Conservation (phyloP, 495 filamentous ascomycete genomes). For the Lindgomyces ingoldianus region DNA sequence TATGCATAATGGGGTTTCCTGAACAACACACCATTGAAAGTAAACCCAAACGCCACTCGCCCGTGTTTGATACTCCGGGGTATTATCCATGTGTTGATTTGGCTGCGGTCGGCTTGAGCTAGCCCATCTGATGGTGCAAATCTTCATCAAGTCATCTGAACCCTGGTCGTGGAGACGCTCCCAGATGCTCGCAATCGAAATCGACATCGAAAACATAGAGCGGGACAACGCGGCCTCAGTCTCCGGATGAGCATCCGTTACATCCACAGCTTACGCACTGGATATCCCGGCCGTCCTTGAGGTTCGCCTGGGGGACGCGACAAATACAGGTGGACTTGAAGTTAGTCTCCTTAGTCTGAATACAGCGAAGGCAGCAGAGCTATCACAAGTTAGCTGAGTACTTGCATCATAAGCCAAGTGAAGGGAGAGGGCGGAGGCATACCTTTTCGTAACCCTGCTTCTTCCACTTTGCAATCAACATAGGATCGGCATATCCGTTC, state of each 20-base stretch:
- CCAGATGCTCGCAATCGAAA: too few species aligned
- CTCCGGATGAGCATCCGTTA: slow-evolving; percentile 82
- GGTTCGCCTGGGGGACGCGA: slow-evolving; percentile 85
- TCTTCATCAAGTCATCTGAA: too few species aligned
- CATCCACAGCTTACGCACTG: slow-evolving; percentile 98
- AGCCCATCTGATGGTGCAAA: too few species aligned
- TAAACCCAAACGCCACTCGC: too few species aligned
- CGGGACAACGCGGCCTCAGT: slow-evolving; percentile 57
- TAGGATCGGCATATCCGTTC: slow-evolving; percentile 91
- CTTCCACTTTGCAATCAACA: slow-evolving; percentile 99
- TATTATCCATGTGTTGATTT: too few species aligned
- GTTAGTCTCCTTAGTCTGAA: slow-evolving; percentile 98
- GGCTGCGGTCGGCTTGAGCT: too few species aligned
- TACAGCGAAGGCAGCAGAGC: slow-evolving; percentile 92
- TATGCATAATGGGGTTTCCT: too few species aligned
- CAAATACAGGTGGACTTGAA: slow-evolving; percentile 98
- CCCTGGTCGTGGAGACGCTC: too few species aligned
- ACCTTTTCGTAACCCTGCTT: slow-evolving; percentile 99
- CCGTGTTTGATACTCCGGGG: too few species aligned
- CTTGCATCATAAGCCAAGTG: not conserved
- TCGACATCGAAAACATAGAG: too few species aligned
- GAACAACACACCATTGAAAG: too few species aligned
- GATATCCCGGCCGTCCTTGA: slow-evolving; percentile 87
- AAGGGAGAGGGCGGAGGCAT: slow-evolving; percentile 47
- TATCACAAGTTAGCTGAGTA: slow-evolving; percentile 39